Conservation (phyloP, 495 filamentous ascomycete species). For the Annulohypoxylon moriforme region DNA sequence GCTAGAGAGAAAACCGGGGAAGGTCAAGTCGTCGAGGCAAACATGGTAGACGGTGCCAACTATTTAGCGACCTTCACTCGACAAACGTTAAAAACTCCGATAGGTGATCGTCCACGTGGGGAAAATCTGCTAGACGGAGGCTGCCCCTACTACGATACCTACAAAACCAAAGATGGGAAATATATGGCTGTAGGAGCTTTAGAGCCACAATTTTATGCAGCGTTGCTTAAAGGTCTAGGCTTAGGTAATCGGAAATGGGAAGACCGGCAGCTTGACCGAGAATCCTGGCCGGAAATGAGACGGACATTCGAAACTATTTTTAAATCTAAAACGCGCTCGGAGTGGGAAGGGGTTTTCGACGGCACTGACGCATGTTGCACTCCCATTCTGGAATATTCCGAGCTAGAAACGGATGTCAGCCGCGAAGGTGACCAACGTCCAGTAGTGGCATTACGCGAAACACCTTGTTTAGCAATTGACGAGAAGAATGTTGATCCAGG, state of each 20-base stretch:
- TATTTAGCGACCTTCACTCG: conserved; percentile 83
- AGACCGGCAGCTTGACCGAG: conserved; percentile 63
- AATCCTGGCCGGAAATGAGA: conserved; percentile 73
- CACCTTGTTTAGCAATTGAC: conserved; percentile 69
- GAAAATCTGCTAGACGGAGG: conserved; percentile 85
- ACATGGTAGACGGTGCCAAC: conserved; percentile 92
- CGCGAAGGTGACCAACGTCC: conserved; percentile 79
- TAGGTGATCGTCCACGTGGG: conserved; percentile 73
- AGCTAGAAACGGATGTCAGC: conserved; percentile 70
- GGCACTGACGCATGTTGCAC: conserved; percentile 93
- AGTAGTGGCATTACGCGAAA: conserved; percentile 72
- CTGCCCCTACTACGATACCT: conserved; percentile 87
- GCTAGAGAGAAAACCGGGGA: conserved; percentile 67
- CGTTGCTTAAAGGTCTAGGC: conserved; percentile 71
- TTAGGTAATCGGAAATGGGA: conserved; percentile 66
- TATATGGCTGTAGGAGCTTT: conserved; percentile 93
- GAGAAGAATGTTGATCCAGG: conserved; percentile 47
- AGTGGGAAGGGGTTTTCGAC: conserved; percentile 90
- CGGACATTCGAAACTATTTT: conserved; percentile 72
- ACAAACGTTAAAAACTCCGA: conserved; percentile 66
- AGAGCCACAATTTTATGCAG: conserved; percentile 84
- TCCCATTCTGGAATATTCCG: conserved; percentile 78
- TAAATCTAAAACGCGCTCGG: conserved; percentile 74
- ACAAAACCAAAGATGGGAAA: conserved; percentile 82
- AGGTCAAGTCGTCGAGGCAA: conserved; percentile 91